Evolutionary conservation across 164 flowering plant genomes (phyloP).

Genomic region (Liriodendron chinense): DNA sequence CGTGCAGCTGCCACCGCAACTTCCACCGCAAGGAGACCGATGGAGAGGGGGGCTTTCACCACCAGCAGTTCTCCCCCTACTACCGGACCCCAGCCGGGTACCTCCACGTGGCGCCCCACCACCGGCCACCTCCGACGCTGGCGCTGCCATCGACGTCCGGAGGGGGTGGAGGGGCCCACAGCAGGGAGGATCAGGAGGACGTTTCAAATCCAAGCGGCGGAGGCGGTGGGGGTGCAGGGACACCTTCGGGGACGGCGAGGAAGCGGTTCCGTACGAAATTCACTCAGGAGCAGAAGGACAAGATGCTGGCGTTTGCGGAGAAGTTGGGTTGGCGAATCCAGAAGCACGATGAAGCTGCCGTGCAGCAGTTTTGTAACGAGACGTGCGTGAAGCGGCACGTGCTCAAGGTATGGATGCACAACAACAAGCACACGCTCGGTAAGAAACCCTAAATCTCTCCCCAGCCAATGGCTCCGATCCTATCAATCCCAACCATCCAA

Average conservation of each 20-base stretch:
- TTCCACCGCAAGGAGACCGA: constrained; percentile 70
- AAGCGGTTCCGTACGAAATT: constrained; percentile 69
- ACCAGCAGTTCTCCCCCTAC: constrained; percentile 30
- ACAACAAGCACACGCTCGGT: constrained; percentile 78
- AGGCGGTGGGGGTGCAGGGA: constrained; percentile 2
- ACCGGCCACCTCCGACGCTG: constrained; percentile 28
- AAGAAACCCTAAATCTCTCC: constrained; percentile 51
- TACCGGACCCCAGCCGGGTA: constrained; percentile 46
- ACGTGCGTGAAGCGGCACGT: constrained; percentile 51
- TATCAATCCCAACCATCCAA: background rate
- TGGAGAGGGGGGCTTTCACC: constrained; percentile 17
- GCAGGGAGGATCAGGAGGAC: constrained; percentile 45
- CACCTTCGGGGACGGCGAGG: constrained; percentile 11
- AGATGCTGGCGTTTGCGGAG: constrained; percentile 71
- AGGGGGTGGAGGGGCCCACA: constrained; percentile 25
- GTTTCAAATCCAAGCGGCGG: constrained; percentile 62
- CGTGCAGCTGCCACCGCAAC: constrained; percentile 81
- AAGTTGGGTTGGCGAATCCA: constrained; percentile 72
- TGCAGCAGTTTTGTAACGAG: constrained; percentile 61
- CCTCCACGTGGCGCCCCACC: constrained; percentile 34
- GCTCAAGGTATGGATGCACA: constrained; percentile 89
- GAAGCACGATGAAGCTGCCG: constrained; percentile 64
- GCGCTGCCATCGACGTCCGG: constrained; percentile 58
- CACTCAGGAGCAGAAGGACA: constrained; percentile 69
- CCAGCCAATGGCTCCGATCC: background rate